phyloP scores from a whole-genome alignment of 257 asterid species.

The Anisodus tanguticus region DNA sequence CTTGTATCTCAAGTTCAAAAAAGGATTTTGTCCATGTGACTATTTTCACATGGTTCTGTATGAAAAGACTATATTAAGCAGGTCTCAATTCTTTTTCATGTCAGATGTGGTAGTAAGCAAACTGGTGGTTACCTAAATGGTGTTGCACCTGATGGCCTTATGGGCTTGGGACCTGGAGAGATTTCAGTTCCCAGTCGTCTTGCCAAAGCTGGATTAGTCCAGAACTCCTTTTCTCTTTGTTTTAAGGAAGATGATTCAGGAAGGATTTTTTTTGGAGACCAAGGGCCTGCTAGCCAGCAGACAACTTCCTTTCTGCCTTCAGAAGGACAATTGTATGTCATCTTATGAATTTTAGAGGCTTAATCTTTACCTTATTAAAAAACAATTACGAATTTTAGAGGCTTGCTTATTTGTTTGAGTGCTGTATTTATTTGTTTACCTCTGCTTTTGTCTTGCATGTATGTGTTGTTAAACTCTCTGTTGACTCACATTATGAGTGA shows the following conservation, averaged over 20 bases:
- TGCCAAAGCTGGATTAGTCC: slow-evolving; percentile 70
- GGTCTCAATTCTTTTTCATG: slow-evolving; percentile 31
- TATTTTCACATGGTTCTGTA: slow-evolving; percentile 18
- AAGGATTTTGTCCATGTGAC: not conserved
- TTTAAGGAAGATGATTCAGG: slow-evolving; percentile 79
- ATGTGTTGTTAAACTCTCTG: not conserved
- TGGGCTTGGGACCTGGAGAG: slow-evolving; percentile 90
- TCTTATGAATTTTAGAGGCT: not conserved
- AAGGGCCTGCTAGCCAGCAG: slow-evolving; percentile 65
- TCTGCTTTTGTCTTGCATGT: slow-evolving; percentile 21
- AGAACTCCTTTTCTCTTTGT: slow-evolving; percentile 74
- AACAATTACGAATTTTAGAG: not conserved
- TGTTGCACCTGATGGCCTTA: slow-evolving; percentile 92
- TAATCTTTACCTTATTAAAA: not conserved
- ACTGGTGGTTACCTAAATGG: slow-evolving; percentile 79
- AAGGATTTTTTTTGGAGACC: slow-evolving; percentile 77
- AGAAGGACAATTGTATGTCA: slow-evolving; percentile 59
- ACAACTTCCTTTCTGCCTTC: slow-evolving; percentile 64
- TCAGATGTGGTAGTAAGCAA: slow-evolving; percentile 90
- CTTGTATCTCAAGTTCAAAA: slow-evolving; percentile 3
- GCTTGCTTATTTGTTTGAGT: slow-evolving; percentile 2
- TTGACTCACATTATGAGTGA: slow-evolving; percentile 25
- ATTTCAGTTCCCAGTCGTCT: slow-evolving; percentile 84
- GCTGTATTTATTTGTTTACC: not conserved
- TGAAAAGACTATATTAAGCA: slow-evolving; percentile 5